Evolutionary conservation across 2,329 filamentous ascomycete species (phyloP).

Genomic region (Xenoacremonium recifei): DNA sequence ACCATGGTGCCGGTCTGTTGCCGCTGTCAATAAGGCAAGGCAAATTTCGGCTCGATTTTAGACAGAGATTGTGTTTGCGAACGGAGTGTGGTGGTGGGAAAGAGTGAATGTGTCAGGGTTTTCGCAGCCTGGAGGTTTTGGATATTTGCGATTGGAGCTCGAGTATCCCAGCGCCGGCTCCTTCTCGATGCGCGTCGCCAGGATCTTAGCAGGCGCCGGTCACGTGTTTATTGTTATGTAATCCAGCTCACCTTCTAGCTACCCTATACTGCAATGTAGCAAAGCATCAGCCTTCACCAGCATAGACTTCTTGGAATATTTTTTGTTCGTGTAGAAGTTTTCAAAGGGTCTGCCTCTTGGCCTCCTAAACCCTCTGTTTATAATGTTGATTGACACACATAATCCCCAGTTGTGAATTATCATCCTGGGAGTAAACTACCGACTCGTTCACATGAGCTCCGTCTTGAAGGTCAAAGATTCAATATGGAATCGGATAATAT

Average conservation of each 20-base stretch:
- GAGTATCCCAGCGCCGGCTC: conserved; percentile 24
- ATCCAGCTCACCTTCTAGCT: conserved; percentile 12
- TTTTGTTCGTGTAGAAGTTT: too few species aligned
- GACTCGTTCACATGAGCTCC: too few species aligned
- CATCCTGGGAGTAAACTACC: too few species aligned
- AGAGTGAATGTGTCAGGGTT: conserved; percentile 8
- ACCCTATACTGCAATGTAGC: conserved; percentile 2
- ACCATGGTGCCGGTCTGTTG: conserved; percentile 60
- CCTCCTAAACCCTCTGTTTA: too few species aligned
- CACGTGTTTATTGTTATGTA: conserved; percentile 22
- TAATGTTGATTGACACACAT: too few species aligned
- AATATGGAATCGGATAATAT: too few species aligned
- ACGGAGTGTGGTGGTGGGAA: conserved; percentile 7
- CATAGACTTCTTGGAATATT: too few species aligned
- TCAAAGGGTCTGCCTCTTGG: too few species aligned
- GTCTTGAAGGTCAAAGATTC: too few species aligned
- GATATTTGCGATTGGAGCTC: conserved; percentile 35
- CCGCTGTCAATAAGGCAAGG: conserved; percentile 12
- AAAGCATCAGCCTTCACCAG: too few species aligned
- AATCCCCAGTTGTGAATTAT: too few species aligned
- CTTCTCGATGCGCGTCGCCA: conserved; percentile 22
- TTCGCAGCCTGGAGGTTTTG: conserved; percentile 22
- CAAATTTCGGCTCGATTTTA: conserved; percentile 2
- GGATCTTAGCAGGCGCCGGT: conserved; percentile 16
- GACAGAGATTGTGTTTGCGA: conserved; percentile 4